Percentiles rank a stretch among this genome's conserved stretches.
phyloP scores from a whole-genome alignment of 768 basidiomycete genomes.

The Termitomyces bulborhizus region DNA sequence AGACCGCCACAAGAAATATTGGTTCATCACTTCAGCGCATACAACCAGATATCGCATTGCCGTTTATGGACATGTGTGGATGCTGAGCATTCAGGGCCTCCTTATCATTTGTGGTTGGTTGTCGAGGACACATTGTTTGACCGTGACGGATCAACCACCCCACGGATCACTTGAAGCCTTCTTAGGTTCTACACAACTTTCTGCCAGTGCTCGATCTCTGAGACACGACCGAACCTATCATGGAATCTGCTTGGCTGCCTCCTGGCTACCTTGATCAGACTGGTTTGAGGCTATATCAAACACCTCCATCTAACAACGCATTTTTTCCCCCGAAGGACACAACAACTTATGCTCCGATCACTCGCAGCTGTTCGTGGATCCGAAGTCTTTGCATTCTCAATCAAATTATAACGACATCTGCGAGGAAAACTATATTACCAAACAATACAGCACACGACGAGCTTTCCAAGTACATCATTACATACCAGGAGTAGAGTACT shows the following conservation, averaged over 20 bases:
- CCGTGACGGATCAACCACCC: background rate
- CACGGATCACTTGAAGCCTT: background rate
- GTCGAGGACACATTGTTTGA: background rate
- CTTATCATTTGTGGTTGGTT: background rate
- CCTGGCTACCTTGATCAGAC: background rate
- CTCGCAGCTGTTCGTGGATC: too few relatives aligned
- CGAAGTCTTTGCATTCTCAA: background rate
- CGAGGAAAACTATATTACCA: too few relatives aligned
- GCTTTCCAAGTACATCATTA: too few relatives aligned
- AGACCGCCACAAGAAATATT: background rate
- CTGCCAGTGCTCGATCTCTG: background rate
- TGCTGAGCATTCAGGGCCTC: background rate
- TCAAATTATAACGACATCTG: too few relatives aligned
- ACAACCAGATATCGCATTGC: background rate
- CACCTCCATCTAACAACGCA: too few relatives aligned
- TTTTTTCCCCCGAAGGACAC: background rate
- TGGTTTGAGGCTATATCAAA: background rate
- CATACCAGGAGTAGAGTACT: too few relatives aligned
- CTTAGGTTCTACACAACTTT: background rate
- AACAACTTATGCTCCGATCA: background rate
- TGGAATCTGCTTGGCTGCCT: background rate
- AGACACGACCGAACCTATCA: background rate
- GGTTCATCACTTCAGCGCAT: background rate
- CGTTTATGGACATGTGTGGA: background rate
- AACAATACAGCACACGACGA: too few relatives aligned